Conservation (phyloP, 441 rosid species). For the Adansonia madagascariensis region DNA sequence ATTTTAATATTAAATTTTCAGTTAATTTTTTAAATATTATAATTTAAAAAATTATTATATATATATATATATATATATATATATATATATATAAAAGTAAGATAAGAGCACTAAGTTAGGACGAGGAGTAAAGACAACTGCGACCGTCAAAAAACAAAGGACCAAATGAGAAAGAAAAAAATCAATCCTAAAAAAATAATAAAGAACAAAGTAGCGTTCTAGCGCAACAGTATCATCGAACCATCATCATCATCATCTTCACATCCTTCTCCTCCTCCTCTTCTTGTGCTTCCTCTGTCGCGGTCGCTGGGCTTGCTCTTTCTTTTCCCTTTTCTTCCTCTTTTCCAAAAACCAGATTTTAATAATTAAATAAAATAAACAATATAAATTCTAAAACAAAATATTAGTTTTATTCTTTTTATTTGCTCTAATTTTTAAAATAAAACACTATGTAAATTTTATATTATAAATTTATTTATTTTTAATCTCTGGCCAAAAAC, state of each 20-base stretch:
- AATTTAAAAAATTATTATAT: no score
- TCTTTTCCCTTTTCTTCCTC: not conserved
- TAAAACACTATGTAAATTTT: not conserved
- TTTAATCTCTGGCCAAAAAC: not conserved
- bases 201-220: not conserved
- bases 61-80: no score
- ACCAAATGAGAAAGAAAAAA: not conserved
- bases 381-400: not conserved
- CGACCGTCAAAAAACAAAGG: not conserved
- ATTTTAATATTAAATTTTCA: no score
- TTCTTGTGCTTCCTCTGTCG: not conserved
- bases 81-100: no score
- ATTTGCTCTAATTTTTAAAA: not conserved
- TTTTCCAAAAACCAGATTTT: not conserved
- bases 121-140: no score
- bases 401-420: not conserved
- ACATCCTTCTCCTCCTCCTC: not conserved
- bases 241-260: not conserved
- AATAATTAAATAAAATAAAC: not conserved
- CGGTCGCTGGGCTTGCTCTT: not conserved
- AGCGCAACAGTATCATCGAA: not conserved
- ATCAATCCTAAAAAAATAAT: not conserved
- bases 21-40: no score
- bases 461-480: not conserved
- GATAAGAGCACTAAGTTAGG: no score